Conservation (phyloP, 371 early-diverging fungal genomes). For the Polyrhizophydium stewartii region DNA sequence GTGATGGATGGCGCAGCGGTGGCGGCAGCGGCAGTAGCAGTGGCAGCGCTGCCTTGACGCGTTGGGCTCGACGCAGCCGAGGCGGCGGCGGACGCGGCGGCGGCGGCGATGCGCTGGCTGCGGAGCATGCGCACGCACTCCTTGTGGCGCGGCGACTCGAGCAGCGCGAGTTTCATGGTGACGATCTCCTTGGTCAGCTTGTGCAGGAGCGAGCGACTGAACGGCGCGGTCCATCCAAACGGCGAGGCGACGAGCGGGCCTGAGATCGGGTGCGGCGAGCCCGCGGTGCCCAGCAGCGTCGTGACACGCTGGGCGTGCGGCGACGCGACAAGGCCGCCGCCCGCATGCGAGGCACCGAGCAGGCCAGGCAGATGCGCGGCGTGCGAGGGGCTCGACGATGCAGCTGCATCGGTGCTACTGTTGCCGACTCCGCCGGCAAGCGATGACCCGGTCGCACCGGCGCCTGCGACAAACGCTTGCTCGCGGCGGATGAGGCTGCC, state of each 20-base stretch:
- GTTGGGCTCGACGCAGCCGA: background rate
- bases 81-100: background rate
- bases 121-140: conserved; percentile 33
- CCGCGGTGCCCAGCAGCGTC: conserved; percentile 9
- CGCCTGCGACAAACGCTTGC: background rate
- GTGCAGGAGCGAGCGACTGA: conserved; percentile 28
- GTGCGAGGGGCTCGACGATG: background rate
- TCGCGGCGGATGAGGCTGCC: background rate
- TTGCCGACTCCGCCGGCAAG: too few species aligned
- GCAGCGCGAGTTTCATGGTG: conserved; percentile 30
- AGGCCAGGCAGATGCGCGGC: background rate
- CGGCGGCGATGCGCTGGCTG: background rate
- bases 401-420: background rate
- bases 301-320: background rate
- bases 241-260: conserved; percentile 29
- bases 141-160: conserved; percentile 27
- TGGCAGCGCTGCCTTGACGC: too few species aligned
- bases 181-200: conserved; percentile 37
- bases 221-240: conserved; percentile 24
- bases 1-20: background rate
- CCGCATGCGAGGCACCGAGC: background rate
- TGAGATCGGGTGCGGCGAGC: conserved; percentile 17
- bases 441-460: conserved; percentile 4
- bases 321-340: background rate
- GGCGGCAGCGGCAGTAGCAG: too few species aligned